phyloP scores from a whole-genome alignment of 495 filamentous ascomycete species.

The Pyrenula massariospora region DNA sequence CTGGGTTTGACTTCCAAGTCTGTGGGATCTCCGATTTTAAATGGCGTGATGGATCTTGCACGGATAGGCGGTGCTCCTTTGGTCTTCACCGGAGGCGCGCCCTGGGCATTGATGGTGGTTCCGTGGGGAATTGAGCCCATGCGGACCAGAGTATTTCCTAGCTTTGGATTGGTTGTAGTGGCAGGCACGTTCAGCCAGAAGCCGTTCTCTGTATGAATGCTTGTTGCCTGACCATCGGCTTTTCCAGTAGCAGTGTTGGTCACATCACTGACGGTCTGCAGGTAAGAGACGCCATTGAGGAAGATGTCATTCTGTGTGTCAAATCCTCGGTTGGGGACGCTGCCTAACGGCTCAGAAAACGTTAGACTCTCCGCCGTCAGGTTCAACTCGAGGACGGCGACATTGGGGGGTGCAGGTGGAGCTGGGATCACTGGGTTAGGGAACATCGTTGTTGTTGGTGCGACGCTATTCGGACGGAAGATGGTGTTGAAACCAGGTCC shows the following conservation, averaged over 20 bases:
- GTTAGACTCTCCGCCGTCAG: conserved; percentile 8
- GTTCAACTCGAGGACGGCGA: conserved; percentile 11
- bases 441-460: no score
- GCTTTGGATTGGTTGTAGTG: conserved; percentile 5
- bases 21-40: conserved; percentile 7
- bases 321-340: conserved; percentile 10
- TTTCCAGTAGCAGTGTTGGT: conserved; percentile 8
- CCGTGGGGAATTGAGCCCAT: conserved; percentile 18
- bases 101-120: no score
- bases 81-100: no score
- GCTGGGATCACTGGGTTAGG: no score
- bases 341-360: conserved; percentile 8
- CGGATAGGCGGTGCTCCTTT: no score
- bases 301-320: conserved; percentile 8
- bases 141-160: conserved; percentile 6
- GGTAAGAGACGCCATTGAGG: conserved; percentile 9
- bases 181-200: conserved; percentile 13
- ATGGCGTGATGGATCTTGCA: conserved; percentile 13
- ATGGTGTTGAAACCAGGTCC: no score
- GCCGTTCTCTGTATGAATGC: conserved; percentile 14
- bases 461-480: no score
- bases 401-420: no score
- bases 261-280: conserved; percentile 10
- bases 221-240: conserved; percentile 6
- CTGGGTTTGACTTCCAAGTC: conserved; percentile 3